phyloP scores from a whole-genome alignment of 305 asterid species.

The Fraxinus floribunda region DNA sequence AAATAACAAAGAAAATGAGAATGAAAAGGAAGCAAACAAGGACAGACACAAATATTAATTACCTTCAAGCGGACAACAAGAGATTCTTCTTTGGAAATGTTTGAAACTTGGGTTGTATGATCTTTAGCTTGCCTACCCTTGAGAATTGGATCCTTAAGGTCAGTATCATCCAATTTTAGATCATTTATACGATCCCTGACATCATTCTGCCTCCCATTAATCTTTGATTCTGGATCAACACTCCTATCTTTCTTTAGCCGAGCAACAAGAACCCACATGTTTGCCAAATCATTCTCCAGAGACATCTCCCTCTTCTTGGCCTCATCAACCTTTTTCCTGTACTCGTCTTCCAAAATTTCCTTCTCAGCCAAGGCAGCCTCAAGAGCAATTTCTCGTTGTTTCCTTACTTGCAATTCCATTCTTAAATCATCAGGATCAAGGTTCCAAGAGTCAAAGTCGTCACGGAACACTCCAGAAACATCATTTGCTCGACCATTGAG shows the following conservation, averaged over 20 bases:
- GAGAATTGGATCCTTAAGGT: conserved; percentile 33
- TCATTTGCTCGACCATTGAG: conserved; percentile 58
- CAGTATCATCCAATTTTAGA: conserved; percentile 37
- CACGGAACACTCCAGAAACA: conserved; percentile 47
- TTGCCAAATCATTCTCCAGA: conserved; percentile 91
- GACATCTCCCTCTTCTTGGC: conserved; percentile 86
- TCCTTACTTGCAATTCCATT: conserved; percentile 87
- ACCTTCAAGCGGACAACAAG: conserved; percentile 90
- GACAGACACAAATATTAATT: not conserved
- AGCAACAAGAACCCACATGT: conserved; percentile 99
- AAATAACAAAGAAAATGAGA: not conserved
- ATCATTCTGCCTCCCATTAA: conserved; percentile 37
- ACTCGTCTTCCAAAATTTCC: conserved; percentile 77
- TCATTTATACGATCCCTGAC: conserved; percentile 36
- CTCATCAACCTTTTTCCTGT: conserved; percentile 72
- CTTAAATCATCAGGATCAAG: conserved; percentile 75
- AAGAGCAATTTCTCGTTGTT: conserved; percentile 73
- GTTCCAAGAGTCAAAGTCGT: conserved; percentile 75
- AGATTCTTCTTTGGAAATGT: conserved; percentile 64
- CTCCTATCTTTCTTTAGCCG: conserved; percentile 81
- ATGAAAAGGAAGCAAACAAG: not conserved
- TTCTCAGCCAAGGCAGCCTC: conserved; percentile 90
- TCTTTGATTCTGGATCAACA: conserved; percentile 43
- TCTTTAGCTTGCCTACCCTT: conserved; percentile 37
- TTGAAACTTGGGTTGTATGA: conserved; percentile 38